phyloP scores from a whole-genome alignment of 1,139 yeast species.

The Yamadazyma triangularis region DNA sequence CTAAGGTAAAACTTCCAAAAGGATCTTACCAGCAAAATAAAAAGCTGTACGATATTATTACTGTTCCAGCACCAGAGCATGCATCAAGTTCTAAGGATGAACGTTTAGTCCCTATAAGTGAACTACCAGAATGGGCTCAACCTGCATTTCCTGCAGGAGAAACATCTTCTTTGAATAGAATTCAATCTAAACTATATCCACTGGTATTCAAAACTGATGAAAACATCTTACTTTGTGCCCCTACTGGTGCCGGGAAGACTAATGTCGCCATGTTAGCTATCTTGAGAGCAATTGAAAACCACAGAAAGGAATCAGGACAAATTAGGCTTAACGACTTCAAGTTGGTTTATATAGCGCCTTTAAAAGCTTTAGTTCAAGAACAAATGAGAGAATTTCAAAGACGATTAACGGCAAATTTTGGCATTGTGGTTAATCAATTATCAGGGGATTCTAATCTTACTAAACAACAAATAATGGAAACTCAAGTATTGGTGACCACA shows the following conservation, averaged over 20 bases:
- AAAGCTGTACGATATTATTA: slow-evolving; percentile 78
- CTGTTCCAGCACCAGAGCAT: slow-evolving; percentile 74
- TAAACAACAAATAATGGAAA: slow-evolving; percentile 71
- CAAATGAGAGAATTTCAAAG: slow-evolving; percentile 85
- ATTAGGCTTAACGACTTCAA: slow-evolving; percentile 54
- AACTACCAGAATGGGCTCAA: slow-evolving; percentile 80
- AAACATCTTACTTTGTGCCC: slow-evolving; percentile 87
- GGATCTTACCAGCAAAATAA: slow-evolving; percentile 79
- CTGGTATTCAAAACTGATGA: slow-evolving; percentile 66
- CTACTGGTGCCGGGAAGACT: slow-evolving; percentile 99
- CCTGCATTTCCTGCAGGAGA: slow-evolving; percentile 69
- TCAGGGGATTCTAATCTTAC: slow-evolving; percentile 98
- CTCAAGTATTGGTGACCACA: slow-evolving; percentile 92
- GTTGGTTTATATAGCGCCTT: slow-evolving; percentile 91
- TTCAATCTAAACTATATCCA: slow-evolving; percentile 82
- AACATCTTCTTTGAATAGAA: slow-evolving; percentile 64
- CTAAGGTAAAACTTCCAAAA: slow-evolving; percentile 70
- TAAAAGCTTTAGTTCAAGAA: slow-evolving; percentile 93
- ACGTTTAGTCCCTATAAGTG: slow-evolving; percentile 52
- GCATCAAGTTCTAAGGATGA: slow-evolving; percentile 32
- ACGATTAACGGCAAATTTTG: slow-evolving; percentile 57
- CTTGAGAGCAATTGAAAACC: slow-evolving; percentile 67
- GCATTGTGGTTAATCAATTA: slow-evolving; percentile 75
- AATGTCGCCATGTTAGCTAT: slow-evolving; percentile 90
- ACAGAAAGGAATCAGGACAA: slow-evolving; percentile 45